Conservation (phyloP, 345 rosid genomes). For the Acer yangbiense region DNA sequence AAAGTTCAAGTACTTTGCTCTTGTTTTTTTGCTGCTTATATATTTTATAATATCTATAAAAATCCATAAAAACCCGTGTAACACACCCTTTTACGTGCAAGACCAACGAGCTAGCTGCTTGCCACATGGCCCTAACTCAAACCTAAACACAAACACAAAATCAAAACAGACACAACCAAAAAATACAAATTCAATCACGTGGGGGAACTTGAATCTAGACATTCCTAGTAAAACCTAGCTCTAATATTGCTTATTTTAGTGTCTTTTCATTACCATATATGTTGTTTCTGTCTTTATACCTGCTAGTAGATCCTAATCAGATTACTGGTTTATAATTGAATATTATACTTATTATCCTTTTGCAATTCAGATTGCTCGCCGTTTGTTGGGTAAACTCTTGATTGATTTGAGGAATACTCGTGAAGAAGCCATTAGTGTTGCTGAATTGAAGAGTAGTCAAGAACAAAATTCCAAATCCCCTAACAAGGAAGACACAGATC, state of each 20-base stretch:
- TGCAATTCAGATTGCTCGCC: slow-evolving; percentile 77
- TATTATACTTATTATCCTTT: neutral
- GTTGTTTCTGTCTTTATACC: neutral
- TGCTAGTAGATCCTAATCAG: neutral
- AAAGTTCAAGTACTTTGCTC: neutral
- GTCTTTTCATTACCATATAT: neutral
- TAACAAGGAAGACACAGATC: slow-evolving; percentile 54
- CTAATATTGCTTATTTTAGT: neutral
- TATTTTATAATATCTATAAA: neutral
- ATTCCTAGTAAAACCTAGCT: neutral
- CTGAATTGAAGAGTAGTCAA: slow-evolving; percentile 78
- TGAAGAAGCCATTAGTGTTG: slow-evolving; percentile 94
- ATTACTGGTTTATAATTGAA: neutral
- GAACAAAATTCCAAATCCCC: slow-evolving; percentile 51
- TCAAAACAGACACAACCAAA: neutral
- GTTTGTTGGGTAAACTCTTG: slow-evolving; percentile 91
- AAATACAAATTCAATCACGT: neutral
- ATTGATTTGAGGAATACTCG: slow-evolving; percentile 96
- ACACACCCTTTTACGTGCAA: neutral
- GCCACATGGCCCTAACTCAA: neutral
- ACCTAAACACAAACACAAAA: neutral
- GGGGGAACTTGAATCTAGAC: neutral
- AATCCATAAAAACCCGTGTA: neutral
- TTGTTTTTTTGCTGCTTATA: neutral
- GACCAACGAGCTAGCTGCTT: neutral